A percentile compares a stretch with the other conserved stretches of the same genome.
Evolutionary conservation across 768 basidiomycete species (phyloP).

Genomic region (Leccinellum albellum): DNA sequence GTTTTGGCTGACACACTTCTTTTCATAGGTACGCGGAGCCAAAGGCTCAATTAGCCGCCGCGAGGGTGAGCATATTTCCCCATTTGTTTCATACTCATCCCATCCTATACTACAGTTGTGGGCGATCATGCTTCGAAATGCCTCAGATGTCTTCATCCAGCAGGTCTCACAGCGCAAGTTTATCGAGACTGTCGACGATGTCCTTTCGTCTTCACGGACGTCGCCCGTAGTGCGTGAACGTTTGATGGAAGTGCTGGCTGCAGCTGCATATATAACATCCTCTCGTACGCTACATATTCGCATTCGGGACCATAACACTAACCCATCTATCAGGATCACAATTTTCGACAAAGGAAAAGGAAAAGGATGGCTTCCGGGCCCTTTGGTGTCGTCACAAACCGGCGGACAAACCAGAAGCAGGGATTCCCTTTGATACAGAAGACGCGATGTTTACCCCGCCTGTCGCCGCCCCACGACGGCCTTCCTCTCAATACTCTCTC

Average conservation of each 20-base stretch:
- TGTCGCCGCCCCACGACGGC: constrained; percentile 33
- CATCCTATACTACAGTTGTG: constrained; percentile 51
- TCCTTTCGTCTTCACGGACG: constrained; percentile 57
- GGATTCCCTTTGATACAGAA: constrained; percentile 72
- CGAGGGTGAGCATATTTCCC: constrained; percentile 47
- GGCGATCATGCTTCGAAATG: constrained; percentile 88
- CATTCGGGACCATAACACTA: not conserved
- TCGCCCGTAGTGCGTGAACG: constrained; percentile 80
- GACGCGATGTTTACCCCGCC: constrained; percentile 80
- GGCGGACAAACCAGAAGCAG: constrained; percentile 77
- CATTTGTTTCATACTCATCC: constrained; percentile 1
- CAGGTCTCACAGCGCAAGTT: constrained; percentile 76
- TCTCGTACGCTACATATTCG: constrained; percentile 16
- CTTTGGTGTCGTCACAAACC: constrained; percentile 83
- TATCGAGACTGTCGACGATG: constrained; percentile 72
- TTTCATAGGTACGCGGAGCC: constrained; percentile 65
- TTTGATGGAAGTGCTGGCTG: constrained; percentile 75
- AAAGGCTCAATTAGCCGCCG: constrained; percentile 70
- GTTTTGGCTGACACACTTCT: constrained; percentile 3
- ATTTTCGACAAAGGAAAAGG: constrained; percentile 25
- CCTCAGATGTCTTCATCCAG: constrained; percentile 63
- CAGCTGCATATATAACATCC: constrained; percentile 57
- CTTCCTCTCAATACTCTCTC: constrained; percentile 26
- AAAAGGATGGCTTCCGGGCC: constrained; percentile 56
- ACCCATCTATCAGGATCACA: constrained; percentile 17